A percentile compares a stretch with the other conserved stretches of the same genome.
Conservation (phyloP, 2,329 filamentous ascomycete genomes). For the Acrocalymma vagum region DNA sequence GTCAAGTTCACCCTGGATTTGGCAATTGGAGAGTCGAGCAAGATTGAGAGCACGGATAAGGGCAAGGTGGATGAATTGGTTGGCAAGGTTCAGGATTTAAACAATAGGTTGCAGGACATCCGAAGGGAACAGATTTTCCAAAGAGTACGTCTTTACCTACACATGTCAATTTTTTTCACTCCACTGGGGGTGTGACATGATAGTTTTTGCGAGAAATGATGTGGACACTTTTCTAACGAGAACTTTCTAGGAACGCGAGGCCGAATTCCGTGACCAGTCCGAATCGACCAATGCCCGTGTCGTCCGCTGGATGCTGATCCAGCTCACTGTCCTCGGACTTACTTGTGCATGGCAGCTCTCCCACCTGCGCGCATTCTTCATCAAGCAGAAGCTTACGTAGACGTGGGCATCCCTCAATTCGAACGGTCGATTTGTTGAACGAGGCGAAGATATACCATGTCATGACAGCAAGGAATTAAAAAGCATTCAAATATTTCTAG, state of each 20-base stretch:
- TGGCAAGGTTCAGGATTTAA: slow-evolving; percentile 87
- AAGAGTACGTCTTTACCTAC: slow-evolving; percentile 64
- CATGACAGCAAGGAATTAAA: too few relatives aligned
- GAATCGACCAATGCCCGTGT: slow-evolving; percentile 92
- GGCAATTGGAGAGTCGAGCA: slow-evolving; percentile 91
- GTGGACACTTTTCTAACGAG: slow-evolving; percentile 26
- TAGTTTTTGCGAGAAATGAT: too few relatives aligned
- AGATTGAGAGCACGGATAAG: slow-evolving; percentile 95
- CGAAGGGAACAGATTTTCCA: slow-evolving; percentile 96
- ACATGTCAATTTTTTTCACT: too few relatives aligned
- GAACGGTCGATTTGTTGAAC: too few relatives aligned
- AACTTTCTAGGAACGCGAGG: slow-evolving; percentile 92
- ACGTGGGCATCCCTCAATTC: too few relatives aligned
- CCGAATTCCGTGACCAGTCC: slow-evolving; percentile 97
- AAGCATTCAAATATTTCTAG: too few relatives aligned
- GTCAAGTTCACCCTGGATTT: slow-evolving; percentile 89
- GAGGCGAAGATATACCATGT: too few relatives aligned
- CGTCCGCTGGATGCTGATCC: slow-evolving; percentile 91
- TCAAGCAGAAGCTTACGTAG: slow-evolving; percentile 99
- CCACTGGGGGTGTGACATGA: too few relatives aligned
- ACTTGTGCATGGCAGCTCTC: slow-evolving; percentile 98
- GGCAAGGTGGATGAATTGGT: slow-evolving; percentile 90
- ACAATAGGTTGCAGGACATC: slow-evolving; percentile 86
- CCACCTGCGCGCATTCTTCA: slow-evolving; percentile 96
- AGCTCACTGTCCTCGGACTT: slow-evolving; percentile 81